Conservation (phyloP, 192 early-diverging fungal genomes). For the Coemansia furcata region DNA sequence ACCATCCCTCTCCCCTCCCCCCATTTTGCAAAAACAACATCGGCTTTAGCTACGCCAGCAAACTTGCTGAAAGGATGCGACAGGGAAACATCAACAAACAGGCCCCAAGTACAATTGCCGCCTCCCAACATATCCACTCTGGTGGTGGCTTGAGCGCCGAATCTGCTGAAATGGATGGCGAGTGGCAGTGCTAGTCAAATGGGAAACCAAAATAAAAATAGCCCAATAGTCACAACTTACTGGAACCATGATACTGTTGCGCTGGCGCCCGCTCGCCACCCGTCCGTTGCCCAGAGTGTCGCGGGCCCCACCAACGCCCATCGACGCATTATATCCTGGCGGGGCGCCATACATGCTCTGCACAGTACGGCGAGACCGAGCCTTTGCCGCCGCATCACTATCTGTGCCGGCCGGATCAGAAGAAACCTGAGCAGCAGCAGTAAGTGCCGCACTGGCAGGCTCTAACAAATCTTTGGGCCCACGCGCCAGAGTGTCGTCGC, state of each 20-base stretch:
- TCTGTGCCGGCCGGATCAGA: constrained; percentile 4
- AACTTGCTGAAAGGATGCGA: background rate
- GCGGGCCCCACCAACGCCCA: constrained; percentile 49
- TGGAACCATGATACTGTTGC: constrained; percentile 56
- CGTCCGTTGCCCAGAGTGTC: constrained; percentile 41
- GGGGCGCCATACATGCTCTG: constrained; percentile 57
- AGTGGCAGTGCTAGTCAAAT: constrained; percentile 5
- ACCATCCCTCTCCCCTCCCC: background rate
- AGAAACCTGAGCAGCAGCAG: background rate
- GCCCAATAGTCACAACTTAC: constrained; percentile 22
- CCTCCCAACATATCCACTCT: background rate
- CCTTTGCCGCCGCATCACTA: constrained; percentile 14
- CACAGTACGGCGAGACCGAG: constrained; percentile 39
- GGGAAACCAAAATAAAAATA: background rate
- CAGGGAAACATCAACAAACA: constrained; percentile 9
- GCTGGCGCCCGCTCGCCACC: constrained; percentile 50
- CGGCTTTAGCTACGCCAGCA: background rate
- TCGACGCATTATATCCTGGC: constrained; percentile 50
- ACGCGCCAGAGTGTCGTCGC: constrained; percentile 7
- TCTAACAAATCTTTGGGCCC: constrained; percentile 8
- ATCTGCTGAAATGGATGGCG: background rate
- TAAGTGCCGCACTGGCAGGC: background rate
- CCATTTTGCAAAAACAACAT: background rate
- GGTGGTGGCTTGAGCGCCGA: background rate
- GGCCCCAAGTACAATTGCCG: background rate